Conservation (phyloP, 176 grass and related monocot genomes). For the Alopecurus myosuroides region DNA sequence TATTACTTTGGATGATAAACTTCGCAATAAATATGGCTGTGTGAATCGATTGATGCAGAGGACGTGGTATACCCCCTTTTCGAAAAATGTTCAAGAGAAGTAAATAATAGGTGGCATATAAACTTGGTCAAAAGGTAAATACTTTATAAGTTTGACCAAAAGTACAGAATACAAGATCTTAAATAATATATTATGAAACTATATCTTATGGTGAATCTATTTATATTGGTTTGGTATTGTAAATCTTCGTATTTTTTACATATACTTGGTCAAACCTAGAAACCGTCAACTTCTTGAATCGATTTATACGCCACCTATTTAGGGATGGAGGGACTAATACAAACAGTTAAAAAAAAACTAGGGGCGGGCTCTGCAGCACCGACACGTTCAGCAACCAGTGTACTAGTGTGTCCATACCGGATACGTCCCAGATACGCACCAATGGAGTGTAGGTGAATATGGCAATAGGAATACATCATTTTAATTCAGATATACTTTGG, state of each 20-base stretch:
- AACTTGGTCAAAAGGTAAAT: no score
- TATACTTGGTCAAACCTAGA: no score
- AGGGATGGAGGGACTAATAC: background rate
- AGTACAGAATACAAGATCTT: no score
- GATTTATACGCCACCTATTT: no score
- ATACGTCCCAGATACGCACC: background rate
- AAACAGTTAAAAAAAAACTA: background rate
- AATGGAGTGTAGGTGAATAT: background rate
- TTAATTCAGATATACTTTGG: background rate
- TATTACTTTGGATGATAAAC: background rate
- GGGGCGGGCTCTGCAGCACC: background rate
- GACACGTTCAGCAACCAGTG: background rate
- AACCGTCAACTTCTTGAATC: no score
- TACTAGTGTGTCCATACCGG: background rate
- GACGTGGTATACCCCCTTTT: background rate
- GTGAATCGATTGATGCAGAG: background rate
- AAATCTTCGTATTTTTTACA: no score
- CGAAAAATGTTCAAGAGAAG: background rate
- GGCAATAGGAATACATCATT: background rate
- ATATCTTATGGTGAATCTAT: no score
- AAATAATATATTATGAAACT: no score
- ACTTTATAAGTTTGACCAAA: no score
- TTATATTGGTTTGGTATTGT: no score
- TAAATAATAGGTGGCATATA: background rate
- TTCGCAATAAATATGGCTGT: background rate